phyloP scores from a whole-genome alignment of 176 grass and related monocot genomes.

The Hsuehochloa calcarea region DNA sequence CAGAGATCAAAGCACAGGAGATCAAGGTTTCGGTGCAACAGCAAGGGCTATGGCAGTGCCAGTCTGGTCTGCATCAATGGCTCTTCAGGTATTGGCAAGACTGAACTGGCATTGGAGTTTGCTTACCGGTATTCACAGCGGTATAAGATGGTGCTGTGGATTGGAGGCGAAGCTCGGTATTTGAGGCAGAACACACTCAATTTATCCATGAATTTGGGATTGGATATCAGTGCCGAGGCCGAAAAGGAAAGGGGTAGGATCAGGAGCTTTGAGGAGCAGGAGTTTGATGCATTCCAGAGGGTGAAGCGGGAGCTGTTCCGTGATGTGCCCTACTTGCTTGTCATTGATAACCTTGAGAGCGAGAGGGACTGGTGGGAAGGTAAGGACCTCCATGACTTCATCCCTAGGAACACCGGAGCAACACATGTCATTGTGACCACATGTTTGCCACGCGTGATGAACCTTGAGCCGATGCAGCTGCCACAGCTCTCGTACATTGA shows the following conservation, averaged over 20 bases:
- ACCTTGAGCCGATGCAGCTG: slow-evolving; percentile 83
- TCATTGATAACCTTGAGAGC: slow-evolving; percentile 92
- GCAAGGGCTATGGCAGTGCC: slow-evolving; percentile 46
- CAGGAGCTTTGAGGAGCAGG: slow-evolving; percentile 93
- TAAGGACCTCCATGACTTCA: slow-evolving; percentile 95
- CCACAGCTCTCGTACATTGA: slow-evolving; percentile 67
- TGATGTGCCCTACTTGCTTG: slow-evolving; percentile 87
- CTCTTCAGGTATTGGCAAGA: slow-evolving; percentile 82
- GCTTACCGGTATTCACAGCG: slow-evolving; percentile 81
- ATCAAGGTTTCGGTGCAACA: slow-evolving; percentile 63
- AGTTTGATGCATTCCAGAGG: slow-evolving; percentile 84
- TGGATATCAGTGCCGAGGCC: slow-evolving; percentile 84
- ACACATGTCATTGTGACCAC: slow-evolving; percentile 85
- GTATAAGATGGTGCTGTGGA: slow-evolving; percentile 97
- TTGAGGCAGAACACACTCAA: slow-evolving; percentile 93
- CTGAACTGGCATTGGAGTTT: slow-evolving; percentile 89
- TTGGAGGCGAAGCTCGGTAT: slow-evolving; percentile 84
- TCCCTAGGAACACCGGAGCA: slow-evolving; percentile 85
- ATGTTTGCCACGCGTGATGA: slow-evolving; percentile 70
- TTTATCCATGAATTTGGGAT: slow-evolving; percentile 67
- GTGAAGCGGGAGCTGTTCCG: slow-evolving; percentile 92
- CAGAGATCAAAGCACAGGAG: slow-evolving; percentile 77
- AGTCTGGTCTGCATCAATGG: slow-evolving; percentile 77
- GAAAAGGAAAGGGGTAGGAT: slow-evolving; percentile 94
- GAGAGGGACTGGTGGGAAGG: slow-evolving; percentile 99